A percentile compares a stretch with the other conserved stretches of the same genome.
Conservation (phyloP, 1,284 basidiomycete genomes). For the Pyrrhoderma noxium region DNA sequence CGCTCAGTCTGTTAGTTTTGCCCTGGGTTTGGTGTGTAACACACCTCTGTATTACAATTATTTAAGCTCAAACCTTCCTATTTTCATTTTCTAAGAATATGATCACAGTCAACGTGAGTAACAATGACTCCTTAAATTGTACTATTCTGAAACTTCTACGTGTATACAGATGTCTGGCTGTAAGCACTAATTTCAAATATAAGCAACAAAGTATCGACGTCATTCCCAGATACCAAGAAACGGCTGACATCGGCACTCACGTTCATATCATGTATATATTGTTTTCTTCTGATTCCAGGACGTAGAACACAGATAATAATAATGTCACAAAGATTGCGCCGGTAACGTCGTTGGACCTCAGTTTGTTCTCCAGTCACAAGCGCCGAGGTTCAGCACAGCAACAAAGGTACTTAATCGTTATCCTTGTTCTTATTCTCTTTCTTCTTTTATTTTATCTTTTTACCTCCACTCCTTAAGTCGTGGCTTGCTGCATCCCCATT, state of each 20-base stretch:
- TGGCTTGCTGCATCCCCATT: background rate
- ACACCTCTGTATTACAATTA: too few relatives aligned
- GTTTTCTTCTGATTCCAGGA: too few relatives aligned
- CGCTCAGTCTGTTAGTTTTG: conserved; percentile 14
- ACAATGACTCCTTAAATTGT: background rate
- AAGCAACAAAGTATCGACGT: background rate
- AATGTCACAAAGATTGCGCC: conserved; percentile 1
- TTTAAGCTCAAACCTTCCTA: too few relatives aligned
- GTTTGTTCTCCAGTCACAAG: conserved; percentile 13
- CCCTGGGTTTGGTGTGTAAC: conserved; percentile 11
- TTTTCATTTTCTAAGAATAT: conserved; percentile 11
- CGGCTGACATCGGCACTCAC: conserved; percentile 10
- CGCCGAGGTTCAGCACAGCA: conserved; percentile 7
- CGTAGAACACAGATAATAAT: background rate
- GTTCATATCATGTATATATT: conserved; percentile 12
- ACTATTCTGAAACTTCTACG: background rate
- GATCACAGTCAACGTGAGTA: conserved; percentile 12
- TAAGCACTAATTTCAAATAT: background rate
- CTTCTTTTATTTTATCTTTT: too few relatives aligned
- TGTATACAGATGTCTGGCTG: conserved; percentile 14
- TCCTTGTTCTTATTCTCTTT: background rate
- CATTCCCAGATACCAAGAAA: conserved; percentile 12
- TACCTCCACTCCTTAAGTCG: too few relatives aligned
- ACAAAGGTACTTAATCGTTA: conserved; percentile 7
- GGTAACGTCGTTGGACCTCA: conserved; percentile 15